These are phyloP conservation scores for Taxawa tesnikishii DNA, from an alignment of 2,329 filamentous ascomycete genomes.

Conservation along the genomic window DNA sequence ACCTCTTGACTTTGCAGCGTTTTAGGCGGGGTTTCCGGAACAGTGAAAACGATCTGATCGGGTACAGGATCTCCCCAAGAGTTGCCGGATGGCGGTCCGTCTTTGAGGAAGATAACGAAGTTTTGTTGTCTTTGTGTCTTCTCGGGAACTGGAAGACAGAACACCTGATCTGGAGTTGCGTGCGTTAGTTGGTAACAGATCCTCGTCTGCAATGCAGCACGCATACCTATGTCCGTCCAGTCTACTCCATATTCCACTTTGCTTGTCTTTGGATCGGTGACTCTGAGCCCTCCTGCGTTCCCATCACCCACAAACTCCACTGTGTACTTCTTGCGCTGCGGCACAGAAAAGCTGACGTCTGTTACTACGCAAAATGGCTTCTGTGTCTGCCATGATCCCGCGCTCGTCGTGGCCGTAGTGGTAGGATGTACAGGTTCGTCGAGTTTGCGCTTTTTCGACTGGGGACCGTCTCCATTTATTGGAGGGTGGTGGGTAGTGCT, in stretches of 20 bases:
- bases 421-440: slow-evolving; percentile 18
- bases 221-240: slow-evolving; percentile 28
- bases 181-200: background rate
- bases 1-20: slow-evolving; percentile 16
- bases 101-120: slow-evolving; percentile 46
- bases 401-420: slow-evolving; percentile 7
- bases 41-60: slow-evolving; percentile 49
- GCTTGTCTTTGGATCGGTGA: slow-evolving; percentile 23
- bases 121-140: slow-evolving; percentile 52
- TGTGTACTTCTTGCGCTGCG: slow-evolving; percentile 51
- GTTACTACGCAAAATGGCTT: slow-evolving; percentile 29
- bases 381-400: background rate
- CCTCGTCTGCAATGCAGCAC: background rate
- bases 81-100: slow-evolving; percentile 34
- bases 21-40: slow-evolving; percentile 40
- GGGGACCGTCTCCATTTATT: slow-evolving; percentile 19
- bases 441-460: slow-evolving; percentile 38
- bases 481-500: slow-evolving; percentile 10
- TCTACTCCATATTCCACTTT: background rate
- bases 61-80: slow-evolving; percentile 20
- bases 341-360: slow-evolving; percentile 49
- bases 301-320: slow-evolving; percentile 38
- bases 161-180: slow-evolving; percentile 34
- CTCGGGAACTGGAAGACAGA: slow-evolving; percentile 52
- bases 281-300: slow-evolving; percentile 24